Base-by-base conservation (phyloP, 148 eudicot genomes). In the Polygonum aviculare region DNA sequence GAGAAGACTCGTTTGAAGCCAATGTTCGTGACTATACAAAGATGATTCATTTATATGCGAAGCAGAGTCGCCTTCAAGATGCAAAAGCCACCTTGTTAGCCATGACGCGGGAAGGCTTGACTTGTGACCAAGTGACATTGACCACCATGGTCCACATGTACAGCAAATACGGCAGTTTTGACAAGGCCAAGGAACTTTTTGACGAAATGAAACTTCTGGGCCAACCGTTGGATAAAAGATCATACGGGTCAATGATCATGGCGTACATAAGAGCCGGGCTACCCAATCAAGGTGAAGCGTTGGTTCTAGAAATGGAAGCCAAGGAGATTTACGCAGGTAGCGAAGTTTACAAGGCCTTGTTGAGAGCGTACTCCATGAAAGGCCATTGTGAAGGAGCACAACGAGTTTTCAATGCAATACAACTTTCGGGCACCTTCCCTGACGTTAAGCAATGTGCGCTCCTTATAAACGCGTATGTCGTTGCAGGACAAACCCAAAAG, bases 191-290 rank as follows among this genome's bases (percentile, higher is more conserved):
- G 84, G 84, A 87, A 36, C 76, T 81, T 22, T 92, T 90, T 76
- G 84, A 88, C 55, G 91, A 89, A 79, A 88, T 95, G 96, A 90
- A 85, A 80, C 79, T 88, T 77, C 92, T 89, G 19, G 86, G 91
- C 33, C 80, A 81, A 44, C 85, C 89, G 48, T 81, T 90, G 59
- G 97, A 95, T 83, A 88, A 72, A 73, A 89, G 92, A 75, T 89
- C 97, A 2, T 95, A 92, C 59, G 99, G 99, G 21, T 86, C 99
- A 11, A 95, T 95, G 90, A 83, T 95, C 84, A 95, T 92, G 97
- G 93, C 96, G 16, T 95, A 89, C 65, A 72, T 95, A 16, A 85
- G 97, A 83, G 94, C 91, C 45, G 84, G 80, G 26, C 81, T 82
- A 88, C 92, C 86, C 35, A 76, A 80, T 70, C 79, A 77, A 54